Conservation (phyloP, 139 green algal genomes). For the Micromonas pusilla region DNA sequence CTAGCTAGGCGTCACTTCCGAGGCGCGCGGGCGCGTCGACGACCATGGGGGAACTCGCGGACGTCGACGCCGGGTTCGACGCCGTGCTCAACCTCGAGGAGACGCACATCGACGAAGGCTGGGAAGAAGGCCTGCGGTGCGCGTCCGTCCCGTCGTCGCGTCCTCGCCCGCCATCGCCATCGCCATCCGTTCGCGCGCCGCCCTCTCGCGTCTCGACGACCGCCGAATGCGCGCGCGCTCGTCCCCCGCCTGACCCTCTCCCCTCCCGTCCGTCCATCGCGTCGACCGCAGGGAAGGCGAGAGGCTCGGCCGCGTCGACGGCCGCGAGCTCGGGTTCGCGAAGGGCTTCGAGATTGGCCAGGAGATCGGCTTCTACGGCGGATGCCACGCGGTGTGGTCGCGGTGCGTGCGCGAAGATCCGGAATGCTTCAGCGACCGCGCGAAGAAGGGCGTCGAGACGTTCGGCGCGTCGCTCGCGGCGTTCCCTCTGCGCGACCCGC, state of each 20-base stretch:
- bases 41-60: background rate
- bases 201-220: too few relatives aligned
- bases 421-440: background rate
- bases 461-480: background rate
- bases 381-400: constrained; percentile 3
- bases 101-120: background rate
- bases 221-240: too few relatives aligned
- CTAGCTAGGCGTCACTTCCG: too few relatives aligned
- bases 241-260: too few relatives aligned
- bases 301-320: background rate
- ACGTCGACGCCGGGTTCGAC: background rate
- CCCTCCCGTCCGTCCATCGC: too few relatives aligned
- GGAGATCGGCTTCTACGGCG: background rate
- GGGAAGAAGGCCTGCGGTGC: background rate
- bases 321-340: constrained; percentile 1
- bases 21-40: background rate
- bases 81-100: background rate
- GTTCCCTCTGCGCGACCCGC: background rate
- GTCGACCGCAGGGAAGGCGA: background rate
- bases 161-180: background rate
- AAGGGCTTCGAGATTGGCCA: constrained; percentile 5
- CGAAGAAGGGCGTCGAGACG: background rate
- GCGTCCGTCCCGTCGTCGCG: background rate
- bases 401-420: background rate
- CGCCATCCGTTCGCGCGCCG: too few relatives aligned